Evolutionary conservation across 345 rosid species (phyloP), one percentile per base, ranked within the genome.

Genomic region (Balakata baccata): DNA sequence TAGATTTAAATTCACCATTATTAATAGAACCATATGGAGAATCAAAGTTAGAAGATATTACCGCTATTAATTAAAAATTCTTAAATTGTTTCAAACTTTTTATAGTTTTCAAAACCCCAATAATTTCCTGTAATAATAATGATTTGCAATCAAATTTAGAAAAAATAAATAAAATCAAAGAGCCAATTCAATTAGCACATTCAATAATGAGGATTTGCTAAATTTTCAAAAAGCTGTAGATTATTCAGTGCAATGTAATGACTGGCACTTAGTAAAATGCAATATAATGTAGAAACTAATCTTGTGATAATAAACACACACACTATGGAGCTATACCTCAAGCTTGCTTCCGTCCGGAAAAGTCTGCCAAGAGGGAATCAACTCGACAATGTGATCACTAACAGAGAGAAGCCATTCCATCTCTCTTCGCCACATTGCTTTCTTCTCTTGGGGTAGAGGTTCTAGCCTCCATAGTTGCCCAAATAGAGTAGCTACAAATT

Each of bases 401-500:
- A 93, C 98, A 70, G 89, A 84, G 53, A 96, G 93, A 71, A 96
- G 87, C 96, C 98, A 96, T 70, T 90, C 90, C 96, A 96, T 93
- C 84, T 96, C 98, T 80, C 99, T 87, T 78, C 87, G 77, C 99
- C 99, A 96, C 98, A 90, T 96, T 17, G 88, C 86, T 82, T 90
- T 96, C 89, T 91, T 96, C 84, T 96, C 93, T 2, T 3, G 71
- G 22, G 93, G 84, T 12, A 93, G 57, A 29, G 99, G 99, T 79
- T 90, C 96, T 71, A 96, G 78, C 84, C 97, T 93, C 99, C 98
- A 96, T 18, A 91, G 90, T 83, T 96, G 97, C 38, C 99, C 99
- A 78, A 93, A 96, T 77, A 96, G 75, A 20, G 97, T 90, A 64
- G 99, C 98, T 96, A 73, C 41, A 74, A 79, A 63, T 74, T 68